These are phyloP conservation scores for Cicer arietinum DNA, from an alignment of 306 rosid species.

Conservation along the genomic window DNA sequence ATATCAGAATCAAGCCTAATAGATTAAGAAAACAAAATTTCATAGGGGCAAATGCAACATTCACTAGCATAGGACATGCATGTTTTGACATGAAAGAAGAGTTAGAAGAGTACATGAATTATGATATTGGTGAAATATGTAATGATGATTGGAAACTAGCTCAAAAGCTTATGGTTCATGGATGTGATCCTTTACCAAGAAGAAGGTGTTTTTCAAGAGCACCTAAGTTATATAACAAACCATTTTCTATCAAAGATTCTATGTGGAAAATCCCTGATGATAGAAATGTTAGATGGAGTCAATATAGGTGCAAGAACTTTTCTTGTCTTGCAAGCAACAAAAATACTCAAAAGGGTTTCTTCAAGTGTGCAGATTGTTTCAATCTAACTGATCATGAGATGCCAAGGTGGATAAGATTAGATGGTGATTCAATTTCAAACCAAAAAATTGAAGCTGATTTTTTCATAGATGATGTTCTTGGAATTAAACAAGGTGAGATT, in stretches of 20 bases:
- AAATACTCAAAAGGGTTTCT: conserved; percentile 60
- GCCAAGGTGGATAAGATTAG: conserved; percentile 66
- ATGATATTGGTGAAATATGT: conserved; percentile 78
- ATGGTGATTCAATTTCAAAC: conserved; percentile 27
- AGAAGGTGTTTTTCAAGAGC: conserved; percentile 72
- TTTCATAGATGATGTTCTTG: conserved; percentile 61
- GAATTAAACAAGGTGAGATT: conserved; percentile 63
- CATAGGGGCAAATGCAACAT: conserved; percentile 85
- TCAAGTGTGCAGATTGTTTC: conserved; percentile 81
- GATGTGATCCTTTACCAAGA: conserved; percentile 83
- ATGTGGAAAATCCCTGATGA: conserved; percentile 77
- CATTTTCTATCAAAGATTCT: conserved; percentile 59
- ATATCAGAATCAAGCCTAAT: conserved; percentile 70
- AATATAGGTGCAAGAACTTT: conserved; percentile 72
- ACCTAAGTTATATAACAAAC: conserved; percentile 60
- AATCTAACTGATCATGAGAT: conserved; percentile 66
- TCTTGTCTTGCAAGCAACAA: conserved; percentile 59
- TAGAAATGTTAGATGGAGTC: conserved; percentile 79
- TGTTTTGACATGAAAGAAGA: conserved; percentile 71
- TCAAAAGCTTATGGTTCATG: conserved; percentile 83
- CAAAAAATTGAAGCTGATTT: conserved; percentile 54
- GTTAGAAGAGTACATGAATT: conserved; percentile 80
- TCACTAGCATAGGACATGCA: conserved; percentile 79
- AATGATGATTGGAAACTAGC: conserved; percentile 84
- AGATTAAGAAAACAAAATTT: conserved; percentile 74